A percentile compares a stretch with the other conserved stretches of the same genome.
Evolutionary conservation across 1,284 basidiomycete species (phyloP).

Genomic region (Rhodotorula sp.): DNA sequence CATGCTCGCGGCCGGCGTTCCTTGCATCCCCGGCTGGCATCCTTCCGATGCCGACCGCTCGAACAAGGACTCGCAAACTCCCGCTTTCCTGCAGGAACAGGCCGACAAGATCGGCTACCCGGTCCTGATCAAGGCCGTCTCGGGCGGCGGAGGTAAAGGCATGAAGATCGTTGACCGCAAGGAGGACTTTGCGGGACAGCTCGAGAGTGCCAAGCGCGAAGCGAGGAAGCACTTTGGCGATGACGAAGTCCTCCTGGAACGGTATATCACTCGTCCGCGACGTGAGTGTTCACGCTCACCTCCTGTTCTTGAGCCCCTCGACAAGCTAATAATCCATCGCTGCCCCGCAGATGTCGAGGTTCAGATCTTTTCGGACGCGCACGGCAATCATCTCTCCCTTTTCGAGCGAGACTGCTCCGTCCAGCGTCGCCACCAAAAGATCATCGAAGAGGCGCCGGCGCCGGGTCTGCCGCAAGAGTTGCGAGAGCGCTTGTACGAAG

Average conservation of each 20-base stretch:
- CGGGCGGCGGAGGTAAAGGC: constrained; percentile 52
- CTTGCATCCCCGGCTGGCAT: constrained; percentile 91
- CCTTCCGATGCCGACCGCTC: constrained; percentile 21
- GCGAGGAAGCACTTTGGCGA: constrained; percentile 83
- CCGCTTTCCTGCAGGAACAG: constrained; percentile 62
- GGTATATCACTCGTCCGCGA: constrained; percentile 76
- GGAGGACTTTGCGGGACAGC: constrained; percentile 69
- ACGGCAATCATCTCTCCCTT: constrained; percentile 75
- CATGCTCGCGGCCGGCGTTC: constrained; percentile 85
- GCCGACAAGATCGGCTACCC: constrained; percentile 56
- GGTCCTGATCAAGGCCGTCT: constrained; percentile 51
- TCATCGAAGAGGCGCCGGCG: constrained; percentile 89
- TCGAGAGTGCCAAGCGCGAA: constrained; percentile 82
- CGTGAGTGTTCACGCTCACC: constrained; percentile 24
- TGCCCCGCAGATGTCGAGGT: constrained; percentile 63
- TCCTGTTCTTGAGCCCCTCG: too few species aligned
- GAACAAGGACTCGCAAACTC: constrained; percentile 65
- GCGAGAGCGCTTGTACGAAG: constrained; percentile 74
- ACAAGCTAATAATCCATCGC: too few species aligned
- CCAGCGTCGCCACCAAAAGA: constrained; percentile 74
- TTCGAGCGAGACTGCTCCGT: constrained; percentile 95
- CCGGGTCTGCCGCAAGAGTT: constrained; percentile 75
- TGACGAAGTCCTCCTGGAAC: constrained; percentile 75
- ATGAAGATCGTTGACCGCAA: constrained; percentile 55
- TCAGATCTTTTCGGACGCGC: constrained; percentile 72